Percentiles rank a stretch among this genome's conserved stretches.
These are phyloP conservation scores for Zostera marina DNA, from an alignment of 116 monocot species.

Conservation along the genomic window DNA sequence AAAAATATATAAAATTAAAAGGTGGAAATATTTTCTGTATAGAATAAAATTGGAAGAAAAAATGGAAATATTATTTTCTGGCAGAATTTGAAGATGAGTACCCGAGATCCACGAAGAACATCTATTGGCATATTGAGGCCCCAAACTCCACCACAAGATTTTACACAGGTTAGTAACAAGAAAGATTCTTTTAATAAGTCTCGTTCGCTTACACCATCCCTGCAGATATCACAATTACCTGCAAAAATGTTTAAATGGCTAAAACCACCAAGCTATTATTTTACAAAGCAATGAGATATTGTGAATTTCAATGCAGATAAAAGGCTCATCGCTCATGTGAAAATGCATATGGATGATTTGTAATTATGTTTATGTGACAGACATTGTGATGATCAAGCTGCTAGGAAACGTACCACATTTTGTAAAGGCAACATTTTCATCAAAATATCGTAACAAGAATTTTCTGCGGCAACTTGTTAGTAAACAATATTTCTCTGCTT, in stretches of 20 bases:
- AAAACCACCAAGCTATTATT: too few relatives aligned
- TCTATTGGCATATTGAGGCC: conserved; percentile 94
- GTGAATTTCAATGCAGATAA: too few relatives aligned
- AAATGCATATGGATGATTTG: background rate
- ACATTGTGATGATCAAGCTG: background rate
- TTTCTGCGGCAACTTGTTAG: conserved; percentile 69
- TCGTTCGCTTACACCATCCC: conserved; percentile 38
- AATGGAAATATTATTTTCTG: background rate
- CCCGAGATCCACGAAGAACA: conserved; percentile 90
- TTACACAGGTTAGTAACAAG: conserved; percentile 68
- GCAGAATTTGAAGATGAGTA: conserved; percentile 11
- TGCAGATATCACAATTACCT: conserved; percentile 97
- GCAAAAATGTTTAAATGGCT: background rate
- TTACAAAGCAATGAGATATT: too few relatives aligned
- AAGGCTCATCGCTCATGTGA: background rate
- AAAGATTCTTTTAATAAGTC: conserved; percentile 79
- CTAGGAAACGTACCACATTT: conserved; percentile 42
- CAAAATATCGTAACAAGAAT: conserved; percentile 79
- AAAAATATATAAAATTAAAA: background rate
- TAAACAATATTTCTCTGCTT: conserved; percentile 79
- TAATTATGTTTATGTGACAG: too few relatives aligned
- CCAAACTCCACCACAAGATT: conserved; percentile 72
- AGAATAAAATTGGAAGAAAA: background rate
- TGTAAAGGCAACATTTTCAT: conserved; percentile 26
- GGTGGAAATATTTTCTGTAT: background rate